Evolutionary conservation across 768 basidiomycete genomes (phyloP), one percentile per base, ranked within the genome.

Genomic region (Cantharellus anzutake): DNA sequence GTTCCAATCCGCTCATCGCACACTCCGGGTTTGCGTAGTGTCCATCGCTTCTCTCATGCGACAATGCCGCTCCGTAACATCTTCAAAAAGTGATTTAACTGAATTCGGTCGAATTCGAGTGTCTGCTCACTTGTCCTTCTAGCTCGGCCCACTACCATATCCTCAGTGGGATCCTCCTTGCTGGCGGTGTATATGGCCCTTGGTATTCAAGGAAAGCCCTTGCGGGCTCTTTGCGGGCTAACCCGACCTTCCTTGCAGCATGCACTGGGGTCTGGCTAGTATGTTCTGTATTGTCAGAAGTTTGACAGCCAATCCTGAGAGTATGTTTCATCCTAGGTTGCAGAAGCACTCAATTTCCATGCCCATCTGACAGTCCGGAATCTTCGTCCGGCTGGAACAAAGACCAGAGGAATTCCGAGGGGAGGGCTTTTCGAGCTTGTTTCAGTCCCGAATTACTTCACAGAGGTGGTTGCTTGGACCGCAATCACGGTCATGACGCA

Each of bases 1-100:
- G 35, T 29, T 5, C 4, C 40, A 34, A 20, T 58, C 20, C 16
- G 3, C 11, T 42, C 29, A 4, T 7, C 4, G 7, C 52, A 55
- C 34, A 11, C 34, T 38, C 14, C 34, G 14, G 11, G 52, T 35
- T 11, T 14, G 35, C 52, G 4, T 29, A 89, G 86, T 66, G 80
- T 99, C 1, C 96, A 99, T 69, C 85, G 88, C 5, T 98, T 97
- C 76, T 97, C 92, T 39, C 81, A 91, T 71, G 86, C 82, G 1
- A 96, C 94, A 0, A 94, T 98, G 86, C 96, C 94, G 1, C 71
- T 83, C 60, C 66, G 67, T 61, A 87, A 90, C 68, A 78, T 98
- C 41, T 83, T 94, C 74, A 86, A 83, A 70, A 99, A 99, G 94
- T 96, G 7, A 55, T 55, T 37, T 55, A 7, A 37, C 52, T 55